A percentile compares a stretch with the other conserved stretches of the same genome.
Evolutionary conservation across 805 yeast species (phyloP).

Genomic region (Zygoascus bituminiphila): DNA sequence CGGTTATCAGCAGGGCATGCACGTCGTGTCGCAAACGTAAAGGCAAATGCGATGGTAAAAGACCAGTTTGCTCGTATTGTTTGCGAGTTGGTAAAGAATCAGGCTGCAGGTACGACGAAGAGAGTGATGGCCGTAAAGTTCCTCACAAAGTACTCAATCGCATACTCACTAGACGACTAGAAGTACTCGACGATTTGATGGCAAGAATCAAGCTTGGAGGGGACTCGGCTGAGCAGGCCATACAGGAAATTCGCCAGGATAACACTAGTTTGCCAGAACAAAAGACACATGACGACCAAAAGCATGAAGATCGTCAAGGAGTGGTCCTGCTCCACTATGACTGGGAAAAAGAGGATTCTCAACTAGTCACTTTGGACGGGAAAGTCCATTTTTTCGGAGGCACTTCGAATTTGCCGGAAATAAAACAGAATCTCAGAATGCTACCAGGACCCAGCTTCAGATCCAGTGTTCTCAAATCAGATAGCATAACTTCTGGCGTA

Average conservation of each 20-base stretch:
- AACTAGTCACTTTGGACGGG: conserved; percentile 13
- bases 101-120: conserved; percentile 12
- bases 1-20: not conserved
- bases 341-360: conserved; percentile 5
- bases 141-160: conserved; percentile 11
- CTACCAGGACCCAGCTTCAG: conserved; percentile 3
- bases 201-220: conserved; percentile 12
- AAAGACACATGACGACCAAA: not conserved
- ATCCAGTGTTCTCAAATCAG: conserved; percentile 1
- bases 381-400: conserved; percentile 17
- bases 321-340: not conserved
- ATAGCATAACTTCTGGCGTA: not conserved
- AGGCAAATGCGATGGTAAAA: conserved; percentile 14
- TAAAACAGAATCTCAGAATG: conserved; percentile 1
- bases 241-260: conserved; percentile 8
- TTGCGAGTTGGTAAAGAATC: conserved; percentile 2
- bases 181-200: conserved; percentile 7
- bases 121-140: conserved; percentile 12
- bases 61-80: conserved; percentile 13
- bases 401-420: conserved; percentile 14
- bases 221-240: conserved; percentile 9
- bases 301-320: conserved; percentile 6
- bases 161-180: conserved; percentile 7
- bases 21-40: conserved; percentile 12
- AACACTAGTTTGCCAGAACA: not conserved